These are phyloP conservation scores for Dunaliella sp. DNA, from an alignment of 139 green algal species.

Conservation along the genomic window DNA sequence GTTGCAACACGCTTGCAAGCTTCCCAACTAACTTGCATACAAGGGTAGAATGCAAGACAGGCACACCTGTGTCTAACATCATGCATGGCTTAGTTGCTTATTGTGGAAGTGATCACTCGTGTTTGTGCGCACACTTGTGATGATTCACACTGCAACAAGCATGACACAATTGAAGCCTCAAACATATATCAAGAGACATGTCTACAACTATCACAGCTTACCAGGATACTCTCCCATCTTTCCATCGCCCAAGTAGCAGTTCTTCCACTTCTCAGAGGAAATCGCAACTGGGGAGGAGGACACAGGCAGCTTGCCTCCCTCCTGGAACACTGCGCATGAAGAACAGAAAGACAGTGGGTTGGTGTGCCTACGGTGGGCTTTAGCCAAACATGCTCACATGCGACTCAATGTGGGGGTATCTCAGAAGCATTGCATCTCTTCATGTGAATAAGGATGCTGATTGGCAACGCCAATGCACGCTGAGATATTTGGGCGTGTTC, in stretches of 20 bases:
- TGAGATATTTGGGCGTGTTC: background rate
- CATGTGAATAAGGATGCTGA: background rate
- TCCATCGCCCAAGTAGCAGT: slow-evolving; percentile 22
- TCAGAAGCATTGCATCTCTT: background rate
- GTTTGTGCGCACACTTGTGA: no score
- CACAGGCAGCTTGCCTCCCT: slow-evolving; percentile 50
- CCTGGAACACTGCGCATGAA: slow-evolving; percentile 53
- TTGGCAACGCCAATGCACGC: background rate
- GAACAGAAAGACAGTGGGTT: background rate
- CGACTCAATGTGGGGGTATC: no score
- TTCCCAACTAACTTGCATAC: no score
- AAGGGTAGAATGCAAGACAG: no score
- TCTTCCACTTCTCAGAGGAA: slow-evolving; percentile 16
- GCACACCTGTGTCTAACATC: no score
- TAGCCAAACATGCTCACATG: background rate
- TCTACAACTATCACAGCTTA: no score
- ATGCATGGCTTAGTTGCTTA: no score
- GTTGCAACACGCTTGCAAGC: no score
- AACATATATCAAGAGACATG: no score
- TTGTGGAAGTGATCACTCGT: no score
- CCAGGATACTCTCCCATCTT: background rate
- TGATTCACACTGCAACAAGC: no score
- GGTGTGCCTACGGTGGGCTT: background rate
- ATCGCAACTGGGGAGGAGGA: slow-evolving; percentile 53
- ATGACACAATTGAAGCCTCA: no score